Evolutionary conservation across 805 yeast species (phyloP), one percentile per base, ranked within the genome.

Genomic region (fission yeast (Schizosaccharomyces pombe)): DNA sequence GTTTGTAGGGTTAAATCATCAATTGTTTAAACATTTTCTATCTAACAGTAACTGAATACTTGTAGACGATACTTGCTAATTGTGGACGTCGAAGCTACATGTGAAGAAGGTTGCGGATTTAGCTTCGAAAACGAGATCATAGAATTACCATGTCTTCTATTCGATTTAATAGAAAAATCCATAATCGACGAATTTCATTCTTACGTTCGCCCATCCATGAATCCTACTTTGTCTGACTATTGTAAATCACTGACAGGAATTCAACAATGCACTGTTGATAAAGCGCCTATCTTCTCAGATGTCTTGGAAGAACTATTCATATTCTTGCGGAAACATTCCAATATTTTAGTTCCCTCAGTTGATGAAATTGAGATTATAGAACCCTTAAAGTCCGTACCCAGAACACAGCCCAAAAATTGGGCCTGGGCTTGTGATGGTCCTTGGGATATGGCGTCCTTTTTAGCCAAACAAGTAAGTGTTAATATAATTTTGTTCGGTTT

Each of bases 121-220:
- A 34, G 51, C 11, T 56, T 53, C 11, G 32, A 52, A 8, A 60
- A 58, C 52, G 61, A 58, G 34, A 58, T 58, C 22, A 58, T 58
- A 22, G 61, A 58, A 56, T 49, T 58, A 11, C 58, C 59, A 6
- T 29, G 49, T 37, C 40, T 75, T 12, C 72, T 59, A 34, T 54
- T 56, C 19, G 61, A 59, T 37, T n/a, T 58, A 11, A 30, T 52
- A 0, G 19, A 34, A 26, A 55, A 53, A 28, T 28, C 28, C 22
- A 55, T 58, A n/a, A 34, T 58, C 14, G 61, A 59, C 52, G 57
- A 54, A 32, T 59, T 58, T 28, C 60, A 58, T 32, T 54, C 58
- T 11, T 58, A 32, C 39, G 60, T 58, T 34, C 40, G 32, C 22
- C 61, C 61, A 16, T 49, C 52, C 1, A 11, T 19, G 12, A n/a